Evolutionary conservation across 108 stramenopile species (phyloP), one percentile per base, ranked within the genome.

Genomic region (Licmophora abbreviata): DNA sequence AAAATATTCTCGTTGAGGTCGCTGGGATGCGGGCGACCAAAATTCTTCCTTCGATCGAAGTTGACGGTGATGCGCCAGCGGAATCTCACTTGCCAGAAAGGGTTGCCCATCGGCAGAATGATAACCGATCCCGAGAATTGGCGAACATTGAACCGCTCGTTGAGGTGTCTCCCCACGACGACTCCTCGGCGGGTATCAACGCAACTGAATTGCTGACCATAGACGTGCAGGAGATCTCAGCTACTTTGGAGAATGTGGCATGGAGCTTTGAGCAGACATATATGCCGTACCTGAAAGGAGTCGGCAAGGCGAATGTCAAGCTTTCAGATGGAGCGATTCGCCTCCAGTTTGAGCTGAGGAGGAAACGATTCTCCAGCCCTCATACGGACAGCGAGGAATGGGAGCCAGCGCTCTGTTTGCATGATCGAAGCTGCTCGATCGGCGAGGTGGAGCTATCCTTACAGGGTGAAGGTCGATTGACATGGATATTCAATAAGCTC

Each of bases 201-300:
- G 79, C 85, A 22, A 76, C 84, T 17, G 89, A 92, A 54, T 69
- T 92, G 18, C 47, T 92, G 43, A 82, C 84, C 42, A 83, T 92
- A 30, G 89, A 92, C 43, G 74, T 92, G n/a, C 66, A 71, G 23
- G 74, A 83, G 26, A 76, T 92, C 40, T 87, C 89, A 15, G 85
- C 89, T 17, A 63, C 72, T n/a, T 56, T 92, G 40, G 77, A 92
- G 47, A 68, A 81, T 68, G 85, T 81, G 8, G 54, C 62, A 17
- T 92, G 89, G 89, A 68, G 78, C 33, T 93, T 93, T 48, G 92
- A 88, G 56, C 92, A 93, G 55, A 93, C 92, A 23, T 93, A 93
- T 56, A 77, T 93, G 71, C 92, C 92, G 0, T 88, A 93, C 43
- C 38, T 93, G 50, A 87, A 88, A 63, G 92, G 87, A 45, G 69